phyloP scores from a whole-genome alignment of 192 early-diverging fungal species.

The Umbelopsis sp. region DNA sequence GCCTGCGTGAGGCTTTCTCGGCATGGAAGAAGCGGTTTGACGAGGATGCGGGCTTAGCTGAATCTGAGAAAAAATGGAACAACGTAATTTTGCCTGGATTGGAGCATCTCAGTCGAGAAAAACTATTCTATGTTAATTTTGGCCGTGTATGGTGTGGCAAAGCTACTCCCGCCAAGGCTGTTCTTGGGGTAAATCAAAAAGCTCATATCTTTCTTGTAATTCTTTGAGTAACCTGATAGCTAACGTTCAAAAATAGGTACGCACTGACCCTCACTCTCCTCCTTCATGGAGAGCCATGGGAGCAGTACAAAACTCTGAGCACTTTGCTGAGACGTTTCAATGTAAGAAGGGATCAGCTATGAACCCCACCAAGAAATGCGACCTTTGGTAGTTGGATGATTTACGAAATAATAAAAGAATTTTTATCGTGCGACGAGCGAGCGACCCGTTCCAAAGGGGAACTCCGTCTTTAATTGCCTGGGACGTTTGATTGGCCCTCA shows the following conservation, averaged over 20 bases:
- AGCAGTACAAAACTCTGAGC: conserved; percentile 61
- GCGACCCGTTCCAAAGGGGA: neutral
- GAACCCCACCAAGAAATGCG: conserved; percentile 71
- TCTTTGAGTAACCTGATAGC: neutral
- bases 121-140: conserved; percentile 72
- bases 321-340: conserved; percentile 71
- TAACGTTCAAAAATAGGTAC: conserved; percentile 38
- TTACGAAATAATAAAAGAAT: neutral
- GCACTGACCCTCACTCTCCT: conserved; percentile 71
- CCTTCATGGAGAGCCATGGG: conserved; percentile 71
- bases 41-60: conserved; percentile 7
- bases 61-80: conserved; percentile 25
- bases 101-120: conserved; percentile 55
- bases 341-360: conserved; percentile 63
- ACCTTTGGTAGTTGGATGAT: conserved; percentile 36
- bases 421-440: neutral
- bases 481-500: conserved; percentile 9
- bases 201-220: neutral
- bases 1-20: conserved; percentile 43
- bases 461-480: neutral
- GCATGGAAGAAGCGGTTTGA: conserved; percentile 43
- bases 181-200: conserved; percentile 44
- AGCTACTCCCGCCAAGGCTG: conserved; percentile 44
- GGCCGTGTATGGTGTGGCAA: conserved; percentile 69
- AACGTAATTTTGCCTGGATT: conserved; percentile 50